phyloP scores from a whole-genome alignment of 2,329 filamentous ascomycete genomes.

The Colletotrichum acutatum region DNA sequence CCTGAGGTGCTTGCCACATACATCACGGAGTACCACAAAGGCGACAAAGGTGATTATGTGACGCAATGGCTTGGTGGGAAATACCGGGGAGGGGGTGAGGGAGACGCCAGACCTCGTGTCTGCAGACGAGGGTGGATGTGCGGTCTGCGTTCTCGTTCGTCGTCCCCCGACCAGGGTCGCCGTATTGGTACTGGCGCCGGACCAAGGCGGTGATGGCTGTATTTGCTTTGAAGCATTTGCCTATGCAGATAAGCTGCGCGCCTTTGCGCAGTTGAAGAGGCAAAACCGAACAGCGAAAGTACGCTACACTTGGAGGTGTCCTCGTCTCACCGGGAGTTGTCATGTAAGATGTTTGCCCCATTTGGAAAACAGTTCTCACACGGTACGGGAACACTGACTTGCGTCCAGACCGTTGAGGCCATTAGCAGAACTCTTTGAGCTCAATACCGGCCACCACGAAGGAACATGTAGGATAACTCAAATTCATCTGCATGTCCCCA shows the following conservation, averaged over 20 bases:
- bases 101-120: slow-evolving; percentile 18
- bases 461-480: slow-evolving; percentile 31
- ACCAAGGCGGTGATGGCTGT: slow-evolving; percentile 26
- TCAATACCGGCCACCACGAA: slow-evolving; percentile 10
- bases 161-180: slow-evolving; percentile 1
- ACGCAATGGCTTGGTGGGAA: slow-evolving; percentile 22
- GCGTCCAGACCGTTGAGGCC: not conserved
- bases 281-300: not conserved
- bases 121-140: slow-evolving; percentile 17
- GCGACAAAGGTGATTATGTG: slow-evolving; percentile 21
- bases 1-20: slow-evolving; percentile 24
- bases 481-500: slow-evolving; percentile 32
- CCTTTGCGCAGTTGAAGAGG: not conserved
- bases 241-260: slow-evolving; percentile 18
- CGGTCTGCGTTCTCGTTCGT: slow-evolving; percentile 19
- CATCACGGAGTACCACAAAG: too few relatives aligned
- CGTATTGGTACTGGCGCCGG: slow-evolving; percentile 26
- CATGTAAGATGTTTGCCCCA: not conserved
- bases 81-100: slow-evolving; percentile 6
- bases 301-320: not conserved
- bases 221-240: not conserved
- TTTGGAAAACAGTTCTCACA: slow-evolving; percentile 20
- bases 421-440: not conserved
- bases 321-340: not conserved
- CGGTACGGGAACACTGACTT: not conserved